Base-by-base conservation (phyloP, 1,284 basidiomycete species). In the Fomitiporia mediterranea region DNA sequence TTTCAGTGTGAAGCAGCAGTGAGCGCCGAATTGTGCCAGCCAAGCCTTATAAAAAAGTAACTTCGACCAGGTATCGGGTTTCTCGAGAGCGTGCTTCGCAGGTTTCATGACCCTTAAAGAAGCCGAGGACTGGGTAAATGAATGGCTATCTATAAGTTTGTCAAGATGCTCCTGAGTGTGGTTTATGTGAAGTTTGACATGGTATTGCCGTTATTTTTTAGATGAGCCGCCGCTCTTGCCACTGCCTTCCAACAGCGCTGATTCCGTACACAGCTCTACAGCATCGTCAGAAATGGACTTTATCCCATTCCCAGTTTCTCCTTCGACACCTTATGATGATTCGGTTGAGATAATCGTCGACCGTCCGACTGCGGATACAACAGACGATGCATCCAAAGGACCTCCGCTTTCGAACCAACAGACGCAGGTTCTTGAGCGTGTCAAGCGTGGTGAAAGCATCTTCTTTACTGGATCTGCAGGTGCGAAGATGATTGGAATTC, bases 381-480 rank as follows among this genome's bases (percentile, higher is more conserved):
- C n/a, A 2, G 37, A 27, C 17, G 9, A 2, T 15, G 7, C 7
- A 40, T 23, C 6, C 25, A 17, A 5, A 19, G 37, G 39, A 7
- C 54, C 37, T 15, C 13, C 62, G 8, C 68, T 79, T 19, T 78
- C 77, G 7, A 61, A 65, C 2, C 84, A 89, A 63, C 86, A 89
- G 64, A 73, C 74, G 57, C 67, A 71, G 28, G 79, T 89, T 2
- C 67, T 87, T 38, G 65, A 76, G 34, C 75, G 81, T 23, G 80
- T 86, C 9, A 70, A 77, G 43, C 70, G 74, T 8, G 82, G 82
- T 2, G 74, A 79, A 64, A 89, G 77, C 60, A 79, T 91, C 5
- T 92, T 92, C 73, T 92, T 91, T 72, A 92, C 89, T 0, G 89
- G 89, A 8, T 84, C 83, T 52, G 89, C 86, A 48, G 84, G 84